Base-by-base conservation (phyloP, 805 yeast genomes). In the Candida odintsovae region DNA sequence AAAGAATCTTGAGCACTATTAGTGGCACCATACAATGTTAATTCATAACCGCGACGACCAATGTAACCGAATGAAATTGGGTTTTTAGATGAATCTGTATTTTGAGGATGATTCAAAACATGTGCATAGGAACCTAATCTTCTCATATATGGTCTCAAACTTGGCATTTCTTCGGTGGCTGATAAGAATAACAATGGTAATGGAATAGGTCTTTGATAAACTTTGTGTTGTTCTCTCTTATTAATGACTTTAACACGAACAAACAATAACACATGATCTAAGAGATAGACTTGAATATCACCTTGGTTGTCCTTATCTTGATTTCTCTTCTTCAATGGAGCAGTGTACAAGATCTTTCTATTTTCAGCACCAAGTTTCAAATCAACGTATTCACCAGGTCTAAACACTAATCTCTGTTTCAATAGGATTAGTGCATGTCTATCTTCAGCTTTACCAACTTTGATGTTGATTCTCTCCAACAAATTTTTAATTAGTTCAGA, bases 381-480 rank as follows among this genome's bases (percentile, higher is more conserved):
- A 61, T 92, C 95, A 54, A 84, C 90, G 58, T 83, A 79, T 57
- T 90, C 97, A 50, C 89, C 90, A 5, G 83, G 83, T 51, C 86
- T 76, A 69, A 83, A 85, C 26, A 89, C 83, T 50, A 94, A 75
- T 44, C 88, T 82, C 64, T 88, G 96, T 58, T 87, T 86, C 62
- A 94, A 74, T 42, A 90, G 82, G 71, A 90, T 85, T 50, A 94
- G 76, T 53, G 90, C 88, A 68, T 90, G 89, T 53, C 97, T 76
- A 70, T 92, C 97, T 35, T 94, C 90, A 26, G 95, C 88, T 55
- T 85, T 90, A 68, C 99, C 99, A 37, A 90, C 97, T 42, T 79
- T 75, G 63, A 94, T 89, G 52, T 88, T 85, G 46, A 72, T 71
- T 61, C 86, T 78, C 25, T 75, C 82, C 67, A 94, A 76, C 50